phyloP scores from a whole-genome alignment of 495 filamentous ascomycete genomes.

The Letharia columbiana region DNA sequence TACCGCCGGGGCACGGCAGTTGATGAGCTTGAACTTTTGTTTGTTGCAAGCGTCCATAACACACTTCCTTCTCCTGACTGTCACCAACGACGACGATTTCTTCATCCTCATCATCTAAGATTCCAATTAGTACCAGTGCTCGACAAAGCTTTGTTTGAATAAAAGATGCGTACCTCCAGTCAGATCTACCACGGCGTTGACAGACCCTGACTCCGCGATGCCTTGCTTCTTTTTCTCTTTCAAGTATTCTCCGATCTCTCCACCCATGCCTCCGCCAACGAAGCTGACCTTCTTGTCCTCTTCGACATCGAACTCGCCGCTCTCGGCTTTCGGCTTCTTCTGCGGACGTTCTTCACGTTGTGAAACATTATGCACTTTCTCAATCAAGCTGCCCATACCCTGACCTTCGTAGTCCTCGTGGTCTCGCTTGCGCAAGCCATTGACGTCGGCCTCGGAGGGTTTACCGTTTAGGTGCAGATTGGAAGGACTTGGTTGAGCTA shows the following conservation, averaged over 20 bases:
- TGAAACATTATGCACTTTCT: slow-evolving; percentile 63
- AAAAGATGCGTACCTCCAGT: slow-evolving; percentile 42
- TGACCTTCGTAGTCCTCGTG: slow-evolving; percentile 18
- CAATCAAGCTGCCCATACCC: slow-evolving; percentile 42
- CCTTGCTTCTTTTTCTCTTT: slow-evolving; percentile 45
- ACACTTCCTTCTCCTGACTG: slow-evolving; percentile 56
- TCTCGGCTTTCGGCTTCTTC: slow-evolving; percentile 54
- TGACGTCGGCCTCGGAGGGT: background rate
- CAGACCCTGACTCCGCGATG: slow-evolving; percentile 29
- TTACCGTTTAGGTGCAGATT: slow-evolving; percentile 5
- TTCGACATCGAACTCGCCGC: slow-evolving; percentile 31
- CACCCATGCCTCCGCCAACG: slow-evolving; percentile 39
- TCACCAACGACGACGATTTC: slow-evolving; percentile 41
- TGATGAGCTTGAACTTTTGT: slow-evolving; percentile 57
- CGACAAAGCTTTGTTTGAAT: slow-evolving; percentile 4
- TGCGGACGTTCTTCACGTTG: slow-evolving; percentile 51
- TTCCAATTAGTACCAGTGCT: background rate
- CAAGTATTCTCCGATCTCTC: slow-evolving; percentile 56
- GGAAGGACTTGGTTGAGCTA: background rate
- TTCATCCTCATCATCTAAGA: slow-evolving; percentile 42
- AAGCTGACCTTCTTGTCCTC: slow-evolving; percentile 36
- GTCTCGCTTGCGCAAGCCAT: slow-evolving; percentile 23
- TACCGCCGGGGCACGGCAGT: slow-evolving; percentile 57
- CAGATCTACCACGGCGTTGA: slow-evolving; percentile 51
- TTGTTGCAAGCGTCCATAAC: slow-evolving; percentile 70